Conservation (phyloP, 805 yeast genomes). For the Metahyphopichia silvanorum region DNA sequence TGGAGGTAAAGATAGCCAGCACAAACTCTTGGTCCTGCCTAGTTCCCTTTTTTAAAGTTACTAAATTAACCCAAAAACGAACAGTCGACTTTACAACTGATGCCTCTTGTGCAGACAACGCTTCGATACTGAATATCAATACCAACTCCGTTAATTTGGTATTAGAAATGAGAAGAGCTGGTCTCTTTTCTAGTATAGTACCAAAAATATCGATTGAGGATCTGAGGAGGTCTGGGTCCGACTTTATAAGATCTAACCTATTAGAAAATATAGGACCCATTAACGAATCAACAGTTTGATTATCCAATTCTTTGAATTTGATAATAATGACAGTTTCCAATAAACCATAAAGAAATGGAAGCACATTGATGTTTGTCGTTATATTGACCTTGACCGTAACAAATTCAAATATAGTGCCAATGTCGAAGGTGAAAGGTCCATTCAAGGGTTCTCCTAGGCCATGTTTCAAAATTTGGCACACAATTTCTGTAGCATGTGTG, state of each 20-base stretch:
- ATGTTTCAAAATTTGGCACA: conserved; percentile 57
- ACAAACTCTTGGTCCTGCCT: conserved; percentile 36
- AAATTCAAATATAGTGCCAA: conserved; percentile 38
- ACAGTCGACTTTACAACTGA: conserved; percentile 51
- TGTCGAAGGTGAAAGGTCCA: conserved; percentile 63
- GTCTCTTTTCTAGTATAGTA: conserved; percentile 46
- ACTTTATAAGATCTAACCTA: conserved; percentile 29
- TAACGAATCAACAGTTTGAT: conserved; percentile 31
- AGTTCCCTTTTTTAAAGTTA: conserved; percentile 45
- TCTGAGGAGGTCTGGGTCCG: conserved; percentile 61
- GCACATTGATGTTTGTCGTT: conserved; percentile 24
- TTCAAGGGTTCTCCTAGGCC: conserved; percentile 62
- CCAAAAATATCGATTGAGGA: conserved; percentile 49
- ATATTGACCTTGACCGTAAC: conserved; percentile 27
- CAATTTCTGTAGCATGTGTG: conserved; percentile 55
- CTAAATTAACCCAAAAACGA: conserved; percentile 52
- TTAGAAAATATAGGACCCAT: conserved; percentile 36
- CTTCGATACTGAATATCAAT: conserved; percentile 28
- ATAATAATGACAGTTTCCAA: conserved; percentile 43
- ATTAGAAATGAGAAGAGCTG: conserved; percentile 42
- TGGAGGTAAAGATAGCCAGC: conserved; percentile 12
- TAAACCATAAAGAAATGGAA: conserved; percentile 44
- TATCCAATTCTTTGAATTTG: conserved; percentile 25
- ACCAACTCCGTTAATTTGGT: conserved; percentile 18
- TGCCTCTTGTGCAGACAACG: conserved; percentile 48